phyloP scores from a whole-genome alignment of 108 stramenopile genomes.

The Pseudonitzschia delicatissima region DNA sequence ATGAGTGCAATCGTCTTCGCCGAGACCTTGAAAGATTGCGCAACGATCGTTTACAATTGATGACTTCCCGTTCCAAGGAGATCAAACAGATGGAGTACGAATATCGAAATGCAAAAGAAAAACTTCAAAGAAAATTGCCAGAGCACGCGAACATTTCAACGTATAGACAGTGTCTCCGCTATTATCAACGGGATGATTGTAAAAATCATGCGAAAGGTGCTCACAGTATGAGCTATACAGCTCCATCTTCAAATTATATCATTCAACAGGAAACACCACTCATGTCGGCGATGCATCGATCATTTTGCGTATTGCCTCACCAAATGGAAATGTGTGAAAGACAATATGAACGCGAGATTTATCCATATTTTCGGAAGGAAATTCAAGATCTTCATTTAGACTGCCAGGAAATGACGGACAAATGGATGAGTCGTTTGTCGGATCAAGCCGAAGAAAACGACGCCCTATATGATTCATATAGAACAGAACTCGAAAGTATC shows the following conservation, averaged over 20 bases:
- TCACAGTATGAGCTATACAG: background rate
- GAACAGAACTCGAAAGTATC: background rate
- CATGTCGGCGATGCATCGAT: constrained; percentile 7
- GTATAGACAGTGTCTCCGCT: background rate
- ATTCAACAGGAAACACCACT: background rate
- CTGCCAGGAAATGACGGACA: background rate
- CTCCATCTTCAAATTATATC: background rate
- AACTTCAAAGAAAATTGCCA: background rate
- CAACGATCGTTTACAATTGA: background rate
- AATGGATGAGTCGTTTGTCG: background rate
- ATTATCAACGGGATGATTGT: background rate
- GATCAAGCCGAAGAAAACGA: constrained; percentile 2
- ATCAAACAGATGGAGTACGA: background rate
- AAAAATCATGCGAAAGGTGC: background rate
- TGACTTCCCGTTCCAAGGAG: background rate
- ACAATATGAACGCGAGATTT: background rate
- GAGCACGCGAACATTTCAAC: background rate
- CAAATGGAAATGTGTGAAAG: constrained; percentile 2
- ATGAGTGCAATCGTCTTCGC: background rate
- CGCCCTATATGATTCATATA: constrained; percentile 1
- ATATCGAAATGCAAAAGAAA: background rate
- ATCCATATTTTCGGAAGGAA: background rate
- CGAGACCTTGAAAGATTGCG: background rate
- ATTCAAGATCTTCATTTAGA: background rate
- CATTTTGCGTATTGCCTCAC: constrained; percentile 6